Evolutionary conservation across 352 stramenopile species (phyloP).

Genomic region (Plasmopara viticola): DNA sequence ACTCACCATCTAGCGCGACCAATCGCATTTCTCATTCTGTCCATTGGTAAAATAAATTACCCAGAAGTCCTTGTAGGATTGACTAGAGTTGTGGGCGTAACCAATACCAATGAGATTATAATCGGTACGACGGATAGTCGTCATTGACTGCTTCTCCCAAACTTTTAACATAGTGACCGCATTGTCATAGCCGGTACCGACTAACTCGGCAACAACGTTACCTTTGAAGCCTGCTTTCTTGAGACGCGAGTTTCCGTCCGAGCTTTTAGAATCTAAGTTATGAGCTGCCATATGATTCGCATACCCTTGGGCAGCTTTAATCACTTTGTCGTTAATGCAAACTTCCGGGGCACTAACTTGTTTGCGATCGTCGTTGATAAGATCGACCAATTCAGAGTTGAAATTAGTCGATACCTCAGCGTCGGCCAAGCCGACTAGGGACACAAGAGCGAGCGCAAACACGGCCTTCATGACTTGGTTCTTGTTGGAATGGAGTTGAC

Average conservation of each 20-base stretch:
- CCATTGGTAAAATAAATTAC: conserved; percentile 23
- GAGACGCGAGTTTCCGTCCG: conserved; percentile 32
- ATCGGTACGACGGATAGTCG: conserved; percentile 15
- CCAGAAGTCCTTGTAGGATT: conserved; percentile 32
- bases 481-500: conserved; percentile 13
- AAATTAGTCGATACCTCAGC: conserved; percentile 29
- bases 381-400: conserved; percentile 26
- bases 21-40: conserved; percentile 8
- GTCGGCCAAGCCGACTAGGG: conserved; percentile 18
- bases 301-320: conserved; percentile 17
- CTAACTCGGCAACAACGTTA: conserved; percentile 22
- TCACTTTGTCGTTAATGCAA: conserved; percentile 38
- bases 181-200: conserved; percentile 30
- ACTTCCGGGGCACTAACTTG: conserved; percentile 20
- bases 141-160: conserved; percentile 31
- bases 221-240: conserved; percentile 20
- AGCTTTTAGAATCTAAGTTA: conserved; percentile 18
- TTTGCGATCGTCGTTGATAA: conserved; percentile 37
- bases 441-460: conserved; percentile 18
- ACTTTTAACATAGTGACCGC: conserved; percentile 27
- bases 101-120: conserved; percentile 21
- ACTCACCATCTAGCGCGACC: too few species aligned
- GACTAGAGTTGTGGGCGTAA: conserved; percentile 26
- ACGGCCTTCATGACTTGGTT: conserved; percentile 23
- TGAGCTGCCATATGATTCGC: conserved; percentile 22